Evolutionary conservation across 78 protist genomes (phyloP).

Genomic region (Creolimax fragrantissima): DNA sequence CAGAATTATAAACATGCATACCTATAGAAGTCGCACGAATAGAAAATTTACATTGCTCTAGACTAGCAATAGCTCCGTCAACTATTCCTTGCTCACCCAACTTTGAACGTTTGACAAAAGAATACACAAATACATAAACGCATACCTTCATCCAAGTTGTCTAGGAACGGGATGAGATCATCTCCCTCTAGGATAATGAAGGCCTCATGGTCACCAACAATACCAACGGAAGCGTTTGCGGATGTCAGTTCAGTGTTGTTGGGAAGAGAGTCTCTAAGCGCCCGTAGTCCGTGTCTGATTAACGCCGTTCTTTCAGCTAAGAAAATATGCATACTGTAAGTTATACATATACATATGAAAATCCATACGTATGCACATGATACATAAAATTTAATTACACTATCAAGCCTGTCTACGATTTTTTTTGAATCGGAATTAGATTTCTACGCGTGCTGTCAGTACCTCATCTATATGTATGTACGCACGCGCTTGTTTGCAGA

Average conservation of each 20-base stretch:
- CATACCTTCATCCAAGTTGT: background rate
- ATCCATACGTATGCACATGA: background rate
- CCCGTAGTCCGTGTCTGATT: constrained; percentile 76
- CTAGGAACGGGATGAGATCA: background rate
- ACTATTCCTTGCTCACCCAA: too few relatives aligned
- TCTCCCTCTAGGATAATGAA: background rate
- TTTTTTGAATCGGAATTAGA: too few relatives aligned
- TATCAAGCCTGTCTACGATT: too few relatives aligned
- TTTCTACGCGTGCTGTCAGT: too few relatives aligned
- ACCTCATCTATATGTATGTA: background rate
- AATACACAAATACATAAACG: background rate
- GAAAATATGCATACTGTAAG: background rate
- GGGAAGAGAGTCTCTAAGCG: constrained; percentile 66
- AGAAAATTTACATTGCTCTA: too few relatives aligned
- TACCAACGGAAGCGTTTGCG: background rate
- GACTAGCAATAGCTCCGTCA: too few relatives aligned
- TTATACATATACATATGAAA: background rate
- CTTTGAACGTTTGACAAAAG: too few relatives aligned
- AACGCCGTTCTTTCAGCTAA: constrained; percentile 60
- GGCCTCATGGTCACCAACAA: background rate
- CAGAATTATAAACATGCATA: too few relatives aligned
- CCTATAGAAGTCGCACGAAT: too few relatives aligned
- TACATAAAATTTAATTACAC: background rate
- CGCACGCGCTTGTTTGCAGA: background rate
- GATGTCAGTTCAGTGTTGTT: constrained; percentile 32